Evolutionary conservation across 345 rosid genomes (phyloP).

Genomic region (Citrus reticulata): DNA sequence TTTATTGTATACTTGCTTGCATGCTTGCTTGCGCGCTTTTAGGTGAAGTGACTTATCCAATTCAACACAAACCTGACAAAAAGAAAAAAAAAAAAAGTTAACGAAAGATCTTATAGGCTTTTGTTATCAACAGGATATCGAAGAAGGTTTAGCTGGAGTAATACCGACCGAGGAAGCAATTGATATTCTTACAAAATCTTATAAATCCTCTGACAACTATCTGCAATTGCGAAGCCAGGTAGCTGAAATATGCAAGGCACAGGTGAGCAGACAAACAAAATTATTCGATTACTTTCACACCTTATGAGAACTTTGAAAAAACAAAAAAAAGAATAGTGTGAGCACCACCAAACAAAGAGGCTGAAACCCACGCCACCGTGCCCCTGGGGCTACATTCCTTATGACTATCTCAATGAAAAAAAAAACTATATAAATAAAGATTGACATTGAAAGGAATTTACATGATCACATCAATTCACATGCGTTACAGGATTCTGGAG

Average conservation of each 20-base stretch:
- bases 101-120: background rate
- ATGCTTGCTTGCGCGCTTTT: too few relatives aligned
- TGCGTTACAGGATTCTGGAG: slow-evolving; percentile 10
- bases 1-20: background rate
- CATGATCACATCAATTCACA: background rate
- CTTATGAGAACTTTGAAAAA: too few relatives aligned
- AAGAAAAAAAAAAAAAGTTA: background rate
- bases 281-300: background rate
- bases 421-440: too few relatives aligned
- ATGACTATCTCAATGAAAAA: background rate
- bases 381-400: too few relatives aligned
- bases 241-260: slow-evolving; percentile 19
- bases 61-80: too few relatives aligned
- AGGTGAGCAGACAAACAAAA: slow-evolving; percentile 18
- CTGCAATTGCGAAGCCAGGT: slow-evolving; percentile 27
- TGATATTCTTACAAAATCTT: slow-evolving; percentile 29
- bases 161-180: slow-evolving; percentile 41
- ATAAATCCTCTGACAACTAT: slow-evolving; percentile 28
- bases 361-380: too few relatives aligned
- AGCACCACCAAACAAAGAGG: background rate
- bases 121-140: slow-evolving; percentile 33
- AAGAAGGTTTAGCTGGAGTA: slow-evolving; percentile 24
- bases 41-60: too few relatives aligned
- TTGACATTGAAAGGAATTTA: background rate
- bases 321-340: background rate